Evolutionary conservation across 768 basidiomycete species (phyloP), one percentile per base, ranked within the genome.

Genomic region (Galerina marginata): DNA sequence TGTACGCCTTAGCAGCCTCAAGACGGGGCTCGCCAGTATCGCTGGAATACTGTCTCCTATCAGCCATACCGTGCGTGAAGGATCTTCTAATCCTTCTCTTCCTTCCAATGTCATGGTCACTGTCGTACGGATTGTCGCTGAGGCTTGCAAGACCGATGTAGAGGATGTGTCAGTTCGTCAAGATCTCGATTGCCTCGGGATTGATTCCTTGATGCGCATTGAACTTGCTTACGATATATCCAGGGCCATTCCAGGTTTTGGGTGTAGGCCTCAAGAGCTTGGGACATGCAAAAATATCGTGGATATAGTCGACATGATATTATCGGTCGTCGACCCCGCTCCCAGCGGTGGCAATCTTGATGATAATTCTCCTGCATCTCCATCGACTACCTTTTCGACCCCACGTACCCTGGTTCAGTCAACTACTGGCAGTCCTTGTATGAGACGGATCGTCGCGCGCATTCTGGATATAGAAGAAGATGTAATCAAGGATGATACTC

Each of bases 201-300:
- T 90, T 50, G 87, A 90, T 65, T 90, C 88, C 1, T 71, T 90
- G 60, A 84, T 83, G 71, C 81, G 83, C 20, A 86, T 89, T 56
- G 88, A 91, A 68, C 72, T 87, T 7, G 69, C 73, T 15, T 69
- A 71, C 6, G 75, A 72, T 36, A 69, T 86, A 14, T 72, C 72
- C n/a, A 61, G 50, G 6, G 56, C 67, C 0, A 82, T 80, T 63
- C 77, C 77, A 2, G 63, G 61, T 4, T 63, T 67, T 26, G 63
- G 70, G 16, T 71, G 79, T 42, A 68, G 71, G 55, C 47, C 73
- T 9, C 65, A 70, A 14, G 61, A 71, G 4, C 64, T 83, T 42
- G 71, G 72, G 2, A 66, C 14, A 15, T 65, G 80, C 67, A 64
- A 65, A n/a, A 79, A 70, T 1, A 66, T 80, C 7, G 69, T 68